Base-by-base conservation (phyloP, 257 asterid genomes). In the Euphrasia confusa region DNA sequence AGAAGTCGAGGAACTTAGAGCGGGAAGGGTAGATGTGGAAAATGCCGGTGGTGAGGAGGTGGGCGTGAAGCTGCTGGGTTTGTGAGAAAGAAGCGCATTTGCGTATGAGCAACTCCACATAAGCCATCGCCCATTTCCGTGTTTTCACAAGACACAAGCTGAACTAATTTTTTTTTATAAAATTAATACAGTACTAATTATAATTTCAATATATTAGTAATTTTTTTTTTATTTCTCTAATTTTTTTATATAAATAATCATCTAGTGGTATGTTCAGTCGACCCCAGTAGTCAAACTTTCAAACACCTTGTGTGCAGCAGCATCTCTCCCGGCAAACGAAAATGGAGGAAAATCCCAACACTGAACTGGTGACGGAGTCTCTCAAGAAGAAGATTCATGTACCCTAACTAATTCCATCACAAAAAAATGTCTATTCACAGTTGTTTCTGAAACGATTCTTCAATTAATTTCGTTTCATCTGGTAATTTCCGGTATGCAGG, bases 61-160 rank as follows among this genome's bases (percentile, higher is more conserved):
- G 88, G 67, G 86, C 80, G 75, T 84, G 97, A 77, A 87, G 88
- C 40, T 84, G 90, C 53, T 79, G 84, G 58, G 84, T 48, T 66
- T 74, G 79, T 0, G 77, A 49, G 60, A 83, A 67, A 14, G 78
- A 61, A 42, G 61, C 66, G 86, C 97, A 86, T 68, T 78, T 91
- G 39, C 66, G 76, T 47, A 90, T 40, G 18, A 88, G 69, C 42
- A 69, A 49, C 61, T 90, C 89, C 0, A 84, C 81, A 14, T 83
- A 80, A 27, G 88, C 94, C 97, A 81, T 86, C 48, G 10, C 6
- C 58, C 71, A 17, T 63, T 35, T 58, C n/a, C n/a, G n/a, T 33
- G 48, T 37, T 33, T 30, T 30, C 33, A 30, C 33, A 0, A 5
- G 33, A 39, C 24, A 21, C 24, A 21, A n/a, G n/a, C n/a, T n/a